Percentiles rank a stretch among this genome's conserved stretches.
Evolutionary conservation across 2,329 filamentous ascomycete species (phyloP).

Genomic region (Aspergillus nomiae): DNA sequence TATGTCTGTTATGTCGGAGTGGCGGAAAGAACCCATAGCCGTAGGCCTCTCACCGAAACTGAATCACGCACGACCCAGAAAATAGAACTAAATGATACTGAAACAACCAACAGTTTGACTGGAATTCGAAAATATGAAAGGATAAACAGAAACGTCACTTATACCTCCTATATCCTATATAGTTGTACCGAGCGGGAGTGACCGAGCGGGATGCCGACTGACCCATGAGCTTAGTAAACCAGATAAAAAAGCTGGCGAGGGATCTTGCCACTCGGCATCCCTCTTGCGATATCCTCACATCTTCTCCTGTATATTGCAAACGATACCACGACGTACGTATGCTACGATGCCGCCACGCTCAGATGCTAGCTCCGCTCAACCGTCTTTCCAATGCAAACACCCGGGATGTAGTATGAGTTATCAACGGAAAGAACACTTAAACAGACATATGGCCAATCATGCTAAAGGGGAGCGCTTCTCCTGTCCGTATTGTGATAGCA

Average conservation of each 20-base stretch:
- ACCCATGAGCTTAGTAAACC: background rate
- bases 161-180: too few species aligned
- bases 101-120: too few species aligned
- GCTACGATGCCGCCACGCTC: background rate
- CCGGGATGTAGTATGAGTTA: slow-evolving; percentile 24
- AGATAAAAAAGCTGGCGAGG: background rate
- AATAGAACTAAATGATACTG: background rate
- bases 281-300: background rate
- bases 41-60: background rate
- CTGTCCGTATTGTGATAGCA: slow-evolving; percentile 21
- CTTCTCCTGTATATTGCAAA: background rate
- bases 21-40: background rate
- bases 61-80: background rate
- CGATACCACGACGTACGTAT: background rate
- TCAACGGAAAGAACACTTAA: slow-evolving; percentile 27
- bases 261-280: background rate
- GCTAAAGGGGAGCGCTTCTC: slow-evolving; percentile 5
- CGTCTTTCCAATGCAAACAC: slow-evolving; percentile 14
- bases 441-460: slow-evolving; percentile 20
- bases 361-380: background rate
- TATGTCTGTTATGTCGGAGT: background rate
- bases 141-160: too few species aligned
- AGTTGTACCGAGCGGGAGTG: background rate
- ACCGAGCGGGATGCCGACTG: background rate
- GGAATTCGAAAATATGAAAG: too few species aligned